Percentiles rank a stretch among this genome's conserved stretches.
Conservation (phyloP, 1,139 yeast genomes). For the Lodderomyces jiufengensis region DNA sequence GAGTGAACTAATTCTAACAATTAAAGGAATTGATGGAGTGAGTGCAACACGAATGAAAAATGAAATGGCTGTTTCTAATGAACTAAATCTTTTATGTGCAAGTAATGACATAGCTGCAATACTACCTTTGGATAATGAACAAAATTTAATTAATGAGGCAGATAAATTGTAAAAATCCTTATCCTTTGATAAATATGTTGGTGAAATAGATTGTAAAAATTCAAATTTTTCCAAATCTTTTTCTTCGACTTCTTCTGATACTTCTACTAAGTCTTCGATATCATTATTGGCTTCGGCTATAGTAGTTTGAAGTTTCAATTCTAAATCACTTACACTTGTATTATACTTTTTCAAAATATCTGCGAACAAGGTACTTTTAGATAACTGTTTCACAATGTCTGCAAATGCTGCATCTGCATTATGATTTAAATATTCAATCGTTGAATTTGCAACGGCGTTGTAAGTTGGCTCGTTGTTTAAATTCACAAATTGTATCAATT, state of each 20-base stretch:
- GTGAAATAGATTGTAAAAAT: slow-evolving; percentile 18
- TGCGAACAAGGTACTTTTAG: slow-evolving; percentile 39
- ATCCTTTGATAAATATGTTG: slow-evolving; percentile 42
- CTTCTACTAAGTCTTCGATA: slow-evolving; percentile 2
- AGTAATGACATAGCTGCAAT: slow-evolving; percentile 19
- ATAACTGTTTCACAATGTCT: slow-evolving; percentile 15
- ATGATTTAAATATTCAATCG: slow-evolving; percentile 18
- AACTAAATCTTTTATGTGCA: slow-evolving; percentile 20
- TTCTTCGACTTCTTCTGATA: neutral
- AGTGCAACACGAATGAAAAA: slow-evolving; percentile 57
- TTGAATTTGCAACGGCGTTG: slow-evolving; percentile 22
- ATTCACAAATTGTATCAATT: slow-evolving; percentile 23
- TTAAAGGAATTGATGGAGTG: slow-evolving; percentile 55
- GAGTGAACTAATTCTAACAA: slow-evolving; percentile 49
- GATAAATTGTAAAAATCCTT: slow-evolving; percentile 27
- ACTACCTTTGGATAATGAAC: slow-evolving; percentile 11
- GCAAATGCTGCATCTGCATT: no score
- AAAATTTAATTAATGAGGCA: slow-evolving; percentile 17
- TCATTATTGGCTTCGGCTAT: no score
- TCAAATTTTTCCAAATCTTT: slow-evolving; percentile 16
- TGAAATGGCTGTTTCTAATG: slow-evolving; percentile 42
- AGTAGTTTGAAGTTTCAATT: slow-evolving; percentile 65
- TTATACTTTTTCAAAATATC: slow-evolving; percentile 33
- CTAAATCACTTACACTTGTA: slow-evolving; percentile 53
- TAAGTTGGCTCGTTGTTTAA: slow-evolving; percentile 19